phyloP scores from a whole-genome alignment of 2,329 filamentous ascomycete species.

The Claviceps fusiformis region DNA sequence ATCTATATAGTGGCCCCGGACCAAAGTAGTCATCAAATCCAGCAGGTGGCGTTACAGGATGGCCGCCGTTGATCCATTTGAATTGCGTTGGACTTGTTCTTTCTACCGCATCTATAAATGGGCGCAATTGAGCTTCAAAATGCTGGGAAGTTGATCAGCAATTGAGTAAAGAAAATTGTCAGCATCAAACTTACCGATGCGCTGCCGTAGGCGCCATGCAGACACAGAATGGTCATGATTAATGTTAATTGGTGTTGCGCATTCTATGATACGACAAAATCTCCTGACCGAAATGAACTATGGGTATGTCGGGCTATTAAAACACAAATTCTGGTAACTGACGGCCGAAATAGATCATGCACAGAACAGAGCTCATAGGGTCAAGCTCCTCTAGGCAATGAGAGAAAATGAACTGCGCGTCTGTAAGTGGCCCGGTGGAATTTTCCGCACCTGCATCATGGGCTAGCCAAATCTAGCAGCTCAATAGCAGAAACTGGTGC shows the following conservation, averaged over 20 bases:
- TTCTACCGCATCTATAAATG: not conserved
- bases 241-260: not conserved
- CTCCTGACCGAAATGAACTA: not conserved
- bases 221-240: conserved; percentile 4
- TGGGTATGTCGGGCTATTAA: not conserved
- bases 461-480: not conserved
- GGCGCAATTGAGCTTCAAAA: conserved; percentile 1
- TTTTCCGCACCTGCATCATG: not conserved
- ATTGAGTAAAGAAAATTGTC: no score
- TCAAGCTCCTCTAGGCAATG: not conserved
- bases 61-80: conserved; percentile 4
- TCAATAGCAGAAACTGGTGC: not conserved
- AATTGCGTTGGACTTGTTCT: not conserved
- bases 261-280: not conserved
- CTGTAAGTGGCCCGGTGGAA: not conserved
- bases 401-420: not conserved
- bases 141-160: not conserved
- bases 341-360: not conserved
- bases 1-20: not conserved
- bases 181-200: not conserved
- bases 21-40: conserved; percentile 4
- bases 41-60: not conserved
- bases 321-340: not conserved
- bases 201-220: conserved; percentile 4
- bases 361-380: not conserved